Base-by-base conservation (phyloP, 352 stramenopile species). In the Phytophthora sojae region DNA sequence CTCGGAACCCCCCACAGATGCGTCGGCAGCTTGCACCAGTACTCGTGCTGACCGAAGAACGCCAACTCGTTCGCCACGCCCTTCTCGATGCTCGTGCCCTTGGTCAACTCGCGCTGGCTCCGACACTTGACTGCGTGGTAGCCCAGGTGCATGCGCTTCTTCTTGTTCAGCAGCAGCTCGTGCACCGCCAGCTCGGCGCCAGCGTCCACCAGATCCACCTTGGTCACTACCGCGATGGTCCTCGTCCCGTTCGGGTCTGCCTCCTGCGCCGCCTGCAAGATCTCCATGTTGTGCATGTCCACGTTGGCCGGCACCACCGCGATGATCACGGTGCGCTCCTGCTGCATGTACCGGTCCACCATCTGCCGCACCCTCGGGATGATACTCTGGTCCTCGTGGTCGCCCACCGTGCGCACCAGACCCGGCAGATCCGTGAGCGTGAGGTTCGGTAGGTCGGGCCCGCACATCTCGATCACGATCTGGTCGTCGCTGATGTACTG, bases 61-160 rank as follows among this genome's bases (percentile, higher is more conserved):
- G 64, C 52, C 25, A 80, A 52, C 78, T 97, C 91, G 14, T 83
- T 72, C 9, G 64, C 42, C 4, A 85, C 29, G 0, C 81, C 85
- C 23, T 91, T 66, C 14, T 88, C 64, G 23, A 97, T 86, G 7
- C 66, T 86, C 32, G 86, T 73, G 6, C 79, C 74, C 11, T 83
- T 75, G 44, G 81, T 76, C 57, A 96, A 70, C 30, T 88, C 86
- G 7, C 79, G 80, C 57, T 97, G 90, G 32, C 81, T 91, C 15
- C 90, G 80, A 45, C 88, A 94, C 75, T 96, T 96, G 26, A 96
- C 82, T n/a, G 93, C 90, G 63, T 97, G 91, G 67, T 96, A 97
- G 6, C 88, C 86, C 9, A 93, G 65, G 30, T 71, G 58, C 60
- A 90, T 88, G 3, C 71, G 57, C 55, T 92, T 92, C 69, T 90